These are phyloP conservation scores for Termitomyces sp. DNA, from an alignment of 768 basidiomycete species.

Conservation along the genomic window DNA sequence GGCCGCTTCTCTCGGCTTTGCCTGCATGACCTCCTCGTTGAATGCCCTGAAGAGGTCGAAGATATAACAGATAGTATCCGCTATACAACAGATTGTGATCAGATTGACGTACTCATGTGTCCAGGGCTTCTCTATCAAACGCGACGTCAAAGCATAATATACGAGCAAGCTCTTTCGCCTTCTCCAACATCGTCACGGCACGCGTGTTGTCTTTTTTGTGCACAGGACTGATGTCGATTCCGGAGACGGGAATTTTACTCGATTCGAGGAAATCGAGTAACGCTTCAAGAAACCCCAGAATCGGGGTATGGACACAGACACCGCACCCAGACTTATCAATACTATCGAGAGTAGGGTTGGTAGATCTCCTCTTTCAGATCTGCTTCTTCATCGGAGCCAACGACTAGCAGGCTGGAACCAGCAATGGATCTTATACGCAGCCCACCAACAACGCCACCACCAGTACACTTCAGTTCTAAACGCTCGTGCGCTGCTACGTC, in stretches of 20 bases:
- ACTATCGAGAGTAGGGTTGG: slow-evolving; percentile 71
- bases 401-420: slow-evolving; percentile 88
- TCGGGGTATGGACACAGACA: slow-evolving; percentile 96
- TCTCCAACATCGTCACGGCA: slow-evolving; percentile 89
- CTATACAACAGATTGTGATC: slow-evolving; percentile 33
- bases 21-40: slow-evolving; percentile 86
- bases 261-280: slow-evolving; percentile 90
- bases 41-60: slow-evolving; percentile 96
- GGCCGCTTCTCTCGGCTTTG: slow-evolving; percentile 87
- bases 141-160: slow-evolving; percentile 96
- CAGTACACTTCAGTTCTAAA: slow-evolving; percentile 97
- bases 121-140: slow-evolving; percentile 83
- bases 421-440: slow-evolving; percentile 96
- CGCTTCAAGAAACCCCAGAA: slow-evolving; percentile 94
- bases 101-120: neutral
- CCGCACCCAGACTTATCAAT: slow-evolving; percentile 96
- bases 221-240: slow-evolving; percentile 96
- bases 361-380: slow-evolving; percentile 88
- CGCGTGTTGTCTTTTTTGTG: slow-evolving; percentile 95
- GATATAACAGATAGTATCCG: slow-evolving; percentile 98
- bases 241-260: slow-evolving; percentile 96
- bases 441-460: slow-evolving; percentile 93
- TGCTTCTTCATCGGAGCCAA: slow-evolving; percentile 94
- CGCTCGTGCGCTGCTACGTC: slow-evolving; percentile 97
- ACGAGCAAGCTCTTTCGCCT: slow-evolving; percentile 90